Evolutionary conservation across 225 moss, liverwort and hornwort species (phyloP), one percentile per base, ranked within the genome.

Genomic region (Ulota crispa): DNA sequence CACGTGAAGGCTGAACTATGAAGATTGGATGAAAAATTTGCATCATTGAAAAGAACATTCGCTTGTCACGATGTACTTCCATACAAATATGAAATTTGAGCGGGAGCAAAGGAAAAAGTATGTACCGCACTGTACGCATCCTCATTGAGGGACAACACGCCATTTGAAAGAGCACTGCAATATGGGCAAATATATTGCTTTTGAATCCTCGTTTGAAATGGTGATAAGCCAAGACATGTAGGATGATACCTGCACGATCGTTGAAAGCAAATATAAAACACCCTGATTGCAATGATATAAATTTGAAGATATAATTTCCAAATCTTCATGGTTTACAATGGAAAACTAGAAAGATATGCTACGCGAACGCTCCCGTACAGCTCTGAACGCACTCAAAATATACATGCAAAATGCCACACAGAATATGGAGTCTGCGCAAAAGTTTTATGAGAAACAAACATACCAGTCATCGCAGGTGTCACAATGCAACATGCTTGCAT

Each of bases 111-210:
- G 71, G 24, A 74, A 74, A 50, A 23, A 45, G 10, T 45, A 47
- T 15, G 30, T 73, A 93, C 96, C 91, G 93, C 91, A 52, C 84
- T 73, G 65, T 91, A 84, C 61, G 89, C 77, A 76, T 95, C 91
- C 79, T 89, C 93, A 63, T 83, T 83, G 4, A 87, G 45, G 3
- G 89, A 79, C 32, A 91, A 57, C 45, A 87, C 89, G 64, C 97
- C 97, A 83, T 64, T 90, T 28, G 93, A 92, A 34, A 93, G 78
- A 26, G 94, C 92, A 68, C 79, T 89, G 76, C 97, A 97, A 84
- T 90, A 97, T 41, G 97, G 94, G 78, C 97, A 97, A 60, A 92
- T 87, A 47, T 90, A 92, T 71, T 93, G 92, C 79, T 94, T 97
- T 76, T 95, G 97, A 69, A 86, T 84, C 82, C 93, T 88, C 60